Conservation (phyloP, 306 rosid species). For the Prinsepia uniflora region DNA sequence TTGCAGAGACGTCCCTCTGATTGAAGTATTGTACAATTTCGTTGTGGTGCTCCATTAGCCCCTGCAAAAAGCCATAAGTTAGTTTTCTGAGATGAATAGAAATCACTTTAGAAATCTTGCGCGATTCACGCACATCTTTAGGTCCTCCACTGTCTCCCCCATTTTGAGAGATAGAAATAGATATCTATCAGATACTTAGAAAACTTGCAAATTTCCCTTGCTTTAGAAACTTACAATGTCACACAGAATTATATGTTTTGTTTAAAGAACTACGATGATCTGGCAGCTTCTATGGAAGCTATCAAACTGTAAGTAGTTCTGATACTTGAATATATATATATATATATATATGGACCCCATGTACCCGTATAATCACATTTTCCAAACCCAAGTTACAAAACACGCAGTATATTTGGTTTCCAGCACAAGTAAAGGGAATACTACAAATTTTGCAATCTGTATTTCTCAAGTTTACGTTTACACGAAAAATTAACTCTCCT, state of each 20-base stretch:
- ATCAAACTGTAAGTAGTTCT: background rate
- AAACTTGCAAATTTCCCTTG: background rate
- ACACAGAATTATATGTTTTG: background rate
- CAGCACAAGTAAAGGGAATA: background rate
- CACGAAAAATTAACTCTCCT: no score
- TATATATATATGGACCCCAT: no score
- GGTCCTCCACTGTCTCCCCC: background rate
- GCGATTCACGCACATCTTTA: background rate
- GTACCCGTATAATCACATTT: background rate
- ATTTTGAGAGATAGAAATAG: background rate
- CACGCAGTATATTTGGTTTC: background rate
- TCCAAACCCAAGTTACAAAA: background rate
- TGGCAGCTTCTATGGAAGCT: background rate
- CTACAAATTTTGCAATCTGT: no score
- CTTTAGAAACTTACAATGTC: background rate
- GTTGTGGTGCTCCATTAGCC: constrained; percentile 72
- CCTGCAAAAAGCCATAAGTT: constrained; percentile 48
- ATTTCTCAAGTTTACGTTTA: no score
- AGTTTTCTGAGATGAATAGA: background rate
- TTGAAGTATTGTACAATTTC: constrained; percentile 77
- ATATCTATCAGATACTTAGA: background rate
- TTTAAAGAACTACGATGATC: background rate
- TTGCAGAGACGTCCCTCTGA: constrained; percentile 62
- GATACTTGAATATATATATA: no score
- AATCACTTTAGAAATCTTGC: background rate